phyloP scores from a whole-genome alignment of 345 rosid genomes.

The Gossypioides kirkii region DNA sequence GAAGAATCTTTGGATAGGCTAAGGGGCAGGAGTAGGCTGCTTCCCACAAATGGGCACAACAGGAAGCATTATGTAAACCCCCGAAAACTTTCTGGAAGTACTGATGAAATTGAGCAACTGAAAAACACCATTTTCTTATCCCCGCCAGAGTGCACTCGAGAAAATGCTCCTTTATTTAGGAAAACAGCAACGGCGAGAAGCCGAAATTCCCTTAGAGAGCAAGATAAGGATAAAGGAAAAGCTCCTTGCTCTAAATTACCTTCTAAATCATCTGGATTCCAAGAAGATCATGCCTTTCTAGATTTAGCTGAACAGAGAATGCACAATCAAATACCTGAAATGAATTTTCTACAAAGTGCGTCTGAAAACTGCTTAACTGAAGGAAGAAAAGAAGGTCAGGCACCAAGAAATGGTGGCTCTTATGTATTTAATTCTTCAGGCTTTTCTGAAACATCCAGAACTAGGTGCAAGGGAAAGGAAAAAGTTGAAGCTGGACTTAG shows the following conservation, averaged over 20 bases:
- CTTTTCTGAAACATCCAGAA: slow-evolving; percentile 25
- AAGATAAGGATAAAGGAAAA: slow-evolving; percentile 39
- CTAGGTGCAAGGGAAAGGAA: slow-evolving; percentile 61
- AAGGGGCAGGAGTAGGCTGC: slow-evolving; percentile 26
- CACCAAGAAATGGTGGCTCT: slow-evolving; percentile 22
- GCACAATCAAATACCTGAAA: slow-evolving; percentile 22
- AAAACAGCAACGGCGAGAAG: slow-evolving; percentile 27
- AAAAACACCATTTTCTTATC: slow-evolving; percentile 19
- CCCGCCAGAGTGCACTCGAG: slow-evolving; percentile 24
- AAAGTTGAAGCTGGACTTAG: slow-evolving; percentile 30
- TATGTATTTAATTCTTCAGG: slow-evolving; percentile 20
- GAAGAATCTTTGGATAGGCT: slow-evolving; percentile 29
- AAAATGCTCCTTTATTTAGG: slow-evolving; percentile 41
- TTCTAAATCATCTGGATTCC: slow-evolving; percentile 16
- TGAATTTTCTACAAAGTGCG: slow-evolving; percentile 21
- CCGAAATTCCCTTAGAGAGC: slow-evolving; percentile 23
- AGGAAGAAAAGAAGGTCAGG: slow-evolving; percentile 24
- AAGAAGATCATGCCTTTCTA: slow-evolving; percentile 23
- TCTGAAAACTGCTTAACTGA: slow-evolving; percentile 25
- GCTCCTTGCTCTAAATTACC: slow-evolving; percentile 22
- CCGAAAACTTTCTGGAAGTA: slow-evolving; percentile 22
- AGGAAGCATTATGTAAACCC: slow-evolving; percentile 26
- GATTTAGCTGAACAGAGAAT: slow-evolving; percentile 26
- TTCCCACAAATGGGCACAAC: slow-evolving; percentile 25
- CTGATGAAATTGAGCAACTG: slow-evolving; percentile 25